Base-by-base conservation (phyloP, 345 rosid genomes). In the Streptanthus diversifolius region DNA sequence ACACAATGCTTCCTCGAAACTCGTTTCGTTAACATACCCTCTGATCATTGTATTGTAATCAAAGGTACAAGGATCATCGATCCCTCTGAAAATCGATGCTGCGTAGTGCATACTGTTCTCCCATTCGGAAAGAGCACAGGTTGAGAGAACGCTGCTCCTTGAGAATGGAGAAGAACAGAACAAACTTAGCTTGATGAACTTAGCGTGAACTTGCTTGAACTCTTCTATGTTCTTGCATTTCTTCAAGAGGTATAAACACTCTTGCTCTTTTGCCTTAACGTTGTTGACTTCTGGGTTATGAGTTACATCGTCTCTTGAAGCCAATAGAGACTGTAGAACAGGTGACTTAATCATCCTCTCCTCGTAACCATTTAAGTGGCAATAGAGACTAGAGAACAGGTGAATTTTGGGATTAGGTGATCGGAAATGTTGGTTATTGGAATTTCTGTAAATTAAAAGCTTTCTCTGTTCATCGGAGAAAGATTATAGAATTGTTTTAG, bases 131-230 rank as follows among this genome's bases (percentile, higher is more conserved):
- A 24, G 70, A 41, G 77, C 66, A n/a, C 80, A 75, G 9, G 72
- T 37, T 7, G 82, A 15, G 29, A 79, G 63, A 66, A 70, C 45
- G n/a, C 36, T 75, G 29, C 82, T 75, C 3, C 66, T 33, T 35
- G 68, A 58, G 70, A 52, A 74, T 0, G n/a, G 21, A 63, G 82
- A 75, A 47, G 75, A 74, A 12, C 27, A 70, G 73, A 79, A 66
- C 1, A 79, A 44, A 43, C 77, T 47, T 5, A 70, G 68, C 44
- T 75, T 75, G 70, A 79, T 81, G 77, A 86, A 68, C 47, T 62
- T 82, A 21, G 82, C 87, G 68, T 88, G 93, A 43, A 73, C 78
- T 75, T 81, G 87, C 61, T 77, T 84, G 63, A 85, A 80, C 11
- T 88, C 89, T 3, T 84, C 82, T 22, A 85, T 43, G 79, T 44